These are phyloP conservation scores for Kitagawia praeruptora DNA, from an alignment of 129 eudicot genomes.

Conservation along the genomic window DNA sequence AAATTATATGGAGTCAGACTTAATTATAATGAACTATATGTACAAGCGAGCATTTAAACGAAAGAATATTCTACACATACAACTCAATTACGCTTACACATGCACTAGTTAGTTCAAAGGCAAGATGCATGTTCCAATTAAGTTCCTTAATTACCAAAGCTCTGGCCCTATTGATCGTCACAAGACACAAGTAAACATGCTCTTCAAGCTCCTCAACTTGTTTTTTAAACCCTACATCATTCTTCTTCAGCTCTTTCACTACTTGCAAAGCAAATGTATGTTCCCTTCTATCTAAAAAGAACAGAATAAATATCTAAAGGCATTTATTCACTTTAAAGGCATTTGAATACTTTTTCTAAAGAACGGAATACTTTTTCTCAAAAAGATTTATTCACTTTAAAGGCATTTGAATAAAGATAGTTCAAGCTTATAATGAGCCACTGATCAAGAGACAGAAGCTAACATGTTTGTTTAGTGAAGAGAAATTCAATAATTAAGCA, in stretches of 20 bases:
- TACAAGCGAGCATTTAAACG: slow-evolving; percentile 2
- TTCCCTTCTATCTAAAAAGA: slow-evolving; percentile 43
- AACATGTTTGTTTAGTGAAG: too few relatives aligned
- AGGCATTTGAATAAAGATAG: too few relatives aligned
- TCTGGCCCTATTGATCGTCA: slow-evolving; percentile 52
- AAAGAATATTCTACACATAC: neutral
- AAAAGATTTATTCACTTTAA: too few relatives aligned
- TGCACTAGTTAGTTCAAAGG: neutral
- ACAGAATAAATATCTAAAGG: too few relatives aligned
- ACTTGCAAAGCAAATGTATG: slow-evolving; percentile 35
- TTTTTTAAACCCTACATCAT: slow-evolving; percentile 34
- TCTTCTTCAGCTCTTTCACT: slow-evolving; percentile 38
- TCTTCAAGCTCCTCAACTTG: slow-evolving; percentile 59
- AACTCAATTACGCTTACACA: neutral
- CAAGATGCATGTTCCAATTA: slow-evolving; percentile 15
- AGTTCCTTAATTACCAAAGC: slow-evolving; percentile 46
- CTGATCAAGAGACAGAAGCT: too few relatives aligned
- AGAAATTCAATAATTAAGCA: too few relatives aligned
- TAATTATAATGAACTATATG: neutral
- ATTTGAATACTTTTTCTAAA: too few relatives aligned
- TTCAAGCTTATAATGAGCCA: too few relatives aligned
- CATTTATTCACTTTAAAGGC: too few relatives aligned
- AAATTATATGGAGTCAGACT: neutral
- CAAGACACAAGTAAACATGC: slow-evolving; percentile 56
- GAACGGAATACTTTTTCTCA: too few relatives aligned